Percentiles rank a stretch among this genome's conserved stretches.
These are phyloP conservation scores for Pichia cabralensis DNA, from an alignment of 805 yeast species.

Conservation along the genomic window DNA sequence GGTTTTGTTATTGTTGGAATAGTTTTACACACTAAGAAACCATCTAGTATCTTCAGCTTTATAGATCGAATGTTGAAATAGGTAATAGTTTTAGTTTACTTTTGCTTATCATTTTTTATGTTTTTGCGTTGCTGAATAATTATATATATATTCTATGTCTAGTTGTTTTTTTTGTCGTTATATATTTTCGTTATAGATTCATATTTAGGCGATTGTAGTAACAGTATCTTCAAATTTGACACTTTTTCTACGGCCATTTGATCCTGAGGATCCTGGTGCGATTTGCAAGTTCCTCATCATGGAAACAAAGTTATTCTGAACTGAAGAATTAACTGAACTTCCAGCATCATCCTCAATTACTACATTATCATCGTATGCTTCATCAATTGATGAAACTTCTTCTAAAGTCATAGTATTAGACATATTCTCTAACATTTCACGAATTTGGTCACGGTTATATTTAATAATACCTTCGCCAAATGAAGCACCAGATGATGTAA, in stretches of 20 bases:
- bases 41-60: background rate
- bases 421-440: conserved; percentile 24
- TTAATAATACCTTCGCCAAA: conserved; percentile 29
- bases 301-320: conserved; percentile 1
- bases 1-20: conserved; percentile 6
- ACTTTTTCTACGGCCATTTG: conserved; percentile 18
- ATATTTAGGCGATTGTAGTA: conserved; percentile 2
- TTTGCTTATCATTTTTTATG: too few species aligned
- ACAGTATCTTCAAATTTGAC: conserved; percentile 22
- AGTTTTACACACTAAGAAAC: background rate
- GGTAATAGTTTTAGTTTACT: too few species aligned
- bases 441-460: conserved; percentile 24
- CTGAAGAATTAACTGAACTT: background rate
- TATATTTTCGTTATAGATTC: too few species aligned
- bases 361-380: conserved; percentile 4
- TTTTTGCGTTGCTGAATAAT: too few species aligned
- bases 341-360: conserved; percentile 3
- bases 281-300: conserved; percentile 4
- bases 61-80: too few species aligned
- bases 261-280: too few species aligned
- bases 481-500: conserved; percentile 28
- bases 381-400: too few species aligned
- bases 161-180: too few species aligned
- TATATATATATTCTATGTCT: too few species aligned
- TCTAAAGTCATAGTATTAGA: conserved; percentile 12